These are phyloP conservation scores for Sugiyamaella xylanicola DNA, from an alignment of 1,139 yeast species.

Conservation along the genomic window DNA sequence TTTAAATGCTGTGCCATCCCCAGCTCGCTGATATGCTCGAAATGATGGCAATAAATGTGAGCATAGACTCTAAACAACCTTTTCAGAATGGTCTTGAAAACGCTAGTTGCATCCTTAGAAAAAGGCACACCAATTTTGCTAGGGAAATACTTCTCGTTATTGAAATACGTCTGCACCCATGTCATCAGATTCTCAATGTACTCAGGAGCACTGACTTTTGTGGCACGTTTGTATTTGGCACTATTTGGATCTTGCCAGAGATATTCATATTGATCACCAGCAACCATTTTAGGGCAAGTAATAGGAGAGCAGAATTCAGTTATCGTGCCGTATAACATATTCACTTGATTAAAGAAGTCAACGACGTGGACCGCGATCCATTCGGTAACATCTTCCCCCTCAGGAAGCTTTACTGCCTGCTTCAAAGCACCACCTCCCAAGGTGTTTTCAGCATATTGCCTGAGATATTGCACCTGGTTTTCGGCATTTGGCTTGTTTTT, in stretches of 20 bases:
- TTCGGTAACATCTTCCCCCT: constrained; percentile 87
- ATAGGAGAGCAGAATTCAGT: constrained; percentile 94
- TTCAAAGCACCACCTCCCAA: constrained; percentile 88
- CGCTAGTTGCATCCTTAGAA: constrained; percentile 52
- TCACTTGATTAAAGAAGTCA: constrained; percentile 86
- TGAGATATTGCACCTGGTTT: constrained; percentile 41
- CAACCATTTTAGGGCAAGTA: constrained; percentile 95
- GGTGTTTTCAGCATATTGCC: constrained; percentile 91
- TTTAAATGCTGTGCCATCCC: constrained; percentile 92
- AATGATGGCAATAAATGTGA: constrained; percentile 96
- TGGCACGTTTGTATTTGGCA: constrained; percentile 57
- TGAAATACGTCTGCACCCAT: constrained; percentile 90
- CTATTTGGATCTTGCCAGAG: constrained; percentile 78
- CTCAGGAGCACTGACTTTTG: constrained; percentile 87
- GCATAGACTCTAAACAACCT: constrained; percentile 95
- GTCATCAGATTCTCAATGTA: constrained; percentile 90
- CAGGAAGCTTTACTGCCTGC: constrained; percentile 92
- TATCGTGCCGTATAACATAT: constrained; percentile 94
- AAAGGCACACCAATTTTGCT: constrained; percentile 86
- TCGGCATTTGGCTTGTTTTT: constrained; percentile 32
- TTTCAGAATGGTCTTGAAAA: constrained; percentile 83
- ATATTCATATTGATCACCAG: constrained; percentile 94
- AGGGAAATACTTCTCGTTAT: constrained; percentile 88
- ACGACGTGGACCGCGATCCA: constrained; percentile 91
- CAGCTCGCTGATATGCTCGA: constrained; percentile 88